Percentiles rank a stretch among this genome's conserved stretches.
phyloP scores from a whole-genome alignment of 306 rosid species.

The Sicyos baderoa region DNA sequence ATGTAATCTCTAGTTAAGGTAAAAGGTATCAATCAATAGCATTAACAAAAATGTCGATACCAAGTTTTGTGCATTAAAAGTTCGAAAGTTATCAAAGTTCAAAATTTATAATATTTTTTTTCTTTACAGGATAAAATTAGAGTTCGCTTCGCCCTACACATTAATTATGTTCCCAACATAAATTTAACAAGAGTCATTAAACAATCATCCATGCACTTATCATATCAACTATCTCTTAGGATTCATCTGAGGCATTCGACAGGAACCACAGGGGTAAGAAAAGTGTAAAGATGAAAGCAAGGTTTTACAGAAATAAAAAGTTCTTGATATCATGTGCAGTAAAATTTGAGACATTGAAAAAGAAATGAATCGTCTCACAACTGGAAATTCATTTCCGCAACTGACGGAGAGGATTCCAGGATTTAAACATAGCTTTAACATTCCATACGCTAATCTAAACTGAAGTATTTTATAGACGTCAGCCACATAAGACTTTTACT shows the following conservation, averaged over 20 bases:
- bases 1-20: background rate
- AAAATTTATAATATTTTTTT: background rate
- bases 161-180: background rate
- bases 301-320: slow-evolving; percentile 5
- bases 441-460: slow-evolving; percentile 5
- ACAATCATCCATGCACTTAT: background rate
- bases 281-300: slow-evolving; percentile 2
- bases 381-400: slow-evolving; percentile 4
- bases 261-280: background rate
- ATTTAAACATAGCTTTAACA: background rate
- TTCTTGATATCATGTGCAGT: background rate
- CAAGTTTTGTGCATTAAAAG: background rate
- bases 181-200: background rate
- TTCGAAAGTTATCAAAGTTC: background rate
- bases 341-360: background rate
- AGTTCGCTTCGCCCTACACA: background rate
- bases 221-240: background rate
- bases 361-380: background rate
- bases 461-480: background rate
- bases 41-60: background rate
- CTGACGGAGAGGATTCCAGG: background rate
- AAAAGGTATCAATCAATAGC: background rate
- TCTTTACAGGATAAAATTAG: background rate
- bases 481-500: background rate
- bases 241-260: background rate